Base-by-base conservation (phyloP, 163 green algal genomes). In the Smithsoniella earleae region DNA sequence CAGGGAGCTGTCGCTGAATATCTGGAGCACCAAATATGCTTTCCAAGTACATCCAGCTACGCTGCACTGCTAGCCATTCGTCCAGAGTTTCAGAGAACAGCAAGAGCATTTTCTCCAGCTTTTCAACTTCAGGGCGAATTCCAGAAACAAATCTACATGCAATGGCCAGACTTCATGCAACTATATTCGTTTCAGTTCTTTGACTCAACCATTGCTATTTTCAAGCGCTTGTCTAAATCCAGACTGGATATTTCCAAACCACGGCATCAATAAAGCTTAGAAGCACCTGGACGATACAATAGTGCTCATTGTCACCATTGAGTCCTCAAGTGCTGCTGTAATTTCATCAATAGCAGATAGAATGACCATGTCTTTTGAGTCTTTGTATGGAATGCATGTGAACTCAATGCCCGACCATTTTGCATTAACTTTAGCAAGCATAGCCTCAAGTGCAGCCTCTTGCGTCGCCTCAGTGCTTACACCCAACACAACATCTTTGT, bases 11-110 rank as follows among this genome's bases (percentile, higher is more conserved):
- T 43, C 87, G 84, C 82, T 93, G 88, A 75, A 95, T 95, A 79
- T 95, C 89, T 22, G 83, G 81, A 18, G 87, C 82, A 20, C 76
- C 78, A 80, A 95, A 93, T 72, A 95, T 93, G 36, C 80, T 83
- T 81, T 95, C 88, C 45, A 95, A 78, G 80, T 95, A 93, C 86
- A 93, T 90, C 89, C 89, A 95, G 20, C 76, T 82, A 76, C 89
- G 91, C 77, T 93, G 87, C 34, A 80, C 78, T 1, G n/a, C 40
- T 18, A 90, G 65, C 89, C 89, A 95, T 76, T 92, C 85, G 64
- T 95, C 89, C 30, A 95, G 82, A 25, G 77, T 91, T 28, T 95
- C 87, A 2, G 76, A 74, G 72, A 95, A 93, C 43, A 90, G 78
- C 27, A 75, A 82, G 20, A 95, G 83, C 78, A 87, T 77, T 58